phyloP scores from a whole-genome alignment of 1,284 basidiomycete species.

The Fomitopsis betulina region DNA sequence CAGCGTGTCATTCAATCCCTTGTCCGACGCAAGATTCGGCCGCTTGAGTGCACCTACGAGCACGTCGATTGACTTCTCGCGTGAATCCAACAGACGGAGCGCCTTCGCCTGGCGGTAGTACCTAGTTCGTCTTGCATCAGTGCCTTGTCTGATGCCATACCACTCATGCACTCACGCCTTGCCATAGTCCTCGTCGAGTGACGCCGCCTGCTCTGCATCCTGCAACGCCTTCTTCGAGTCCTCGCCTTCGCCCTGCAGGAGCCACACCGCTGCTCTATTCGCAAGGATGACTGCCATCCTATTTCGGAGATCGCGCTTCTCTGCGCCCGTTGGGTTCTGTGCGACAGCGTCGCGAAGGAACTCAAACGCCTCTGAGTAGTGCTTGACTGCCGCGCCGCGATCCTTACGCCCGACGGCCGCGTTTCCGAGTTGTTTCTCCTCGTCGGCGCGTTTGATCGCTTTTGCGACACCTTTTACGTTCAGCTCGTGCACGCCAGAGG shows the following conservation, averaged over 20 bases:
- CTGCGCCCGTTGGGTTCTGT: constrained; percentile 25
- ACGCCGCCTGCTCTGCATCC: constrained; percentile 14
- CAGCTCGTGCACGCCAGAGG: constrained; percentile 24
- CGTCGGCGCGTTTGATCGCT: constrained; percentile 20
- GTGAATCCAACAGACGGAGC: constrained; percentile 11
- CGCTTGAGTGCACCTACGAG: constrained; percentile 12
- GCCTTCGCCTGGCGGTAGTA: constrained; percentile 23
- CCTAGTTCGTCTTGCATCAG: constrained; percentile 1
- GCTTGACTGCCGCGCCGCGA: constrained; percentile 23
- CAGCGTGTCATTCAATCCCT: constrained; percentile 16
- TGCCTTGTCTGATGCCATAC: neutral
- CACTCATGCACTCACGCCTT: constrained; percentile 15
- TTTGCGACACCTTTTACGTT: constrained; percentile 23
- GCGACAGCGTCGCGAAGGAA: constrained; percentile 25
- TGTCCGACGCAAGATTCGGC: constrained; percentile 10
- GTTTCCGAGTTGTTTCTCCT: constrained; percentile 28
- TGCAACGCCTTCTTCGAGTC: constrained; percentile 17
- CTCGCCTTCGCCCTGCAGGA: constrained; percentile 15
- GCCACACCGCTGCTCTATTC: constrained; percentile 27
- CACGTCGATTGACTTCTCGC: constrained; percentile 11
- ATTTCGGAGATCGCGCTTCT: constrained; percentile 24
- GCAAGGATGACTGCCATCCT: constrained; percentile 29
- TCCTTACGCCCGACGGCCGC: constrained; percentile 27
- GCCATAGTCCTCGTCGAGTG: constrained; percentile 12
- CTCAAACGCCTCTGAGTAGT: constrained; percentile 30